phyloP scores from a whole-genome alignment of 2,329 filamentous ascomycete genomes.

The Aspergillus sojae region DNA sequence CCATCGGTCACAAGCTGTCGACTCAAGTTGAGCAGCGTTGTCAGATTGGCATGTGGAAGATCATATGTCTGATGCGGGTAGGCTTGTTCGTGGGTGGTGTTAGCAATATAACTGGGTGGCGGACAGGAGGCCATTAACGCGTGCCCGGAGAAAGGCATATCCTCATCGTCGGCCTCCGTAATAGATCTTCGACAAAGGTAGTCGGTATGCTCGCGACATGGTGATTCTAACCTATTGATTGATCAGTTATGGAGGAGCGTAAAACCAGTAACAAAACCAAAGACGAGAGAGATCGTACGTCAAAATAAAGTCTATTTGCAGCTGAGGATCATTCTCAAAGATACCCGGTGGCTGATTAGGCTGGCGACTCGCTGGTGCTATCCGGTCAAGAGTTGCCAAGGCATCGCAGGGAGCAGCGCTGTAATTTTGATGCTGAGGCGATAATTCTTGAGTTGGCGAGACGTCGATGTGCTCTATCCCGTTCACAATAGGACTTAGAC shows the following conservation, averaged over 20 bases:
- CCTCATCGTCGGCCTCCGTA: slow-evolving; percentile 61
- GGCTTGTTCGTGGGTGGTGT: slow-evolving; percentile 54
- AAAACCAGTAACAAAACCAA: background rate
- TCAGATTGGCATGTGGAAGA: slow-evolving; percentile 72
- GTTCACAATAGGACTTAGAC: slow-evolving; percentile 33
- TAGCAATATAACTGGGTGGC: slow-evolving; percentile 65
- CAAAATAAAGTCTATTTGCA: slow-evolving; percentile 52
- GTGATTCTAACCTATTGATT: slow-evolving; percentile 57
- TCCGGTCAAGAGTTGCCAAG: slow-evolving; percentile 28
- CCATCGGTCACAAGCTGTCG: slow-evolving; percentile 79
- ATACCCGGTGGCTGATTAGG: slow-evolving; percentile 35
- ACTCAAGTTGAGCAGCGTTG: slow-evolving; percentile 82
- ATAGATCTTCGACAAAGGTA: slow-evolving; percentile 80
- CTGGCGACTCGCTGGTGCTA: slow-evolving; percentile 19
- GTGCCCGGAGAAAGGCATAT: slow-evolving; percentile 73
- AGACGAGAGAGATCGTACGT: slow-evolving; percentile 37
- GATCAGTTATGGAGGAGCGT: background rate
- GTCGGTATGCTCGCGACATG: slow-evolving; percentile 61
- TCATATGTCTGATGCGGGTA: slow-evolving; percentile 78
- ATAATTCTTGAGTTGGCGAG: slow-evolving; percentile 28
- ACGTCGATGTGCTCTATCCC: slow-evolving; percentile 33
- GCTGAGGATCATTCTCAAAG: slow-evolving; percentile 50
- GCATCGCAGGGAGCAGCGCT: slow-evolving; percentile 27
- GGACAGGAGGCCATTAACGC: slow-evolving; percentile 92
- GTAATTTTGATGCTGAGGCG: slow-evolving; percentile 27